These are phyloP conservation scores for Drechslera avenae DNA, from an alignment of 2,329 filamentous ascomycete genomes.

Conservation along the genomic window DNA sequence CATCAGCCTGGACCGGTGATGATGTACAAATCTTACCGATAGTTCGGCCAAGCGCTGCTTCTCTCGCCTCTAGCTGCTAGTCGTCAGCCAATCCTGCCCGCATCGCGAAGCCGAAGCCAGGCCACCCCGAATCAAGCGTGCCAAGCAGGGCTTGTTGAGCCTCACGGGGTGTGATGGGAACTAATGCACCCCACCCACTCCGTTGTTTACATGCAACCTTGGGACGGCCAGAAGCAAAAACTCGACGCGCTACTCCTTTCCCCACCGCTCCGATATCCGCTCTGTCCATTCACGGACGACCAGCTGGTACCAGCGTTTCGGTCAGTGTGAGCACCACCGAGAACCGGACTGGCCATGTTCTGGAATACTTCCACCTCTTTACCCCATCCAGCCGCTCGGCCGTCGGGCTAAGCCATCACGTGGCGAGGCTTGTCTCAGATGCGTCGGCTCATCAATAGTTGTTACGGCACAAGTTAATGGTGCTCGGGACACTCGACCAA, in stretches of 20 bases:
- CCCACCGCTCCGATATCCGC: slow-evolving; percentile 13
- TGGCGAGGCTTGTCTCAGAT: slow-evolving; percentile 1
- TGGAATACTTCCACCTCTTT: slow-evolving; percentile 21
- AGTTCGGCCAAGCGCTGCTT: slow-evolving; percentile 27
- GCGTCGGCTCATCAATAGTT: slow-evolving; percentile 1
- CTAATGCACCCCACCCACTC: slow-evolving; percentile 36
- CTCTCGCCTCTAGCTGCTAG: slow-evolving; percentile 4
- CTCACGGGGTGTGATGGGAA: slow-evolving; percentile 25
- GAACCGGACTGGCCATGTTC: slow-evolving; percentile 15
- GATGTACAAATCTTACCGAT: slow-evolving; percentile 26
- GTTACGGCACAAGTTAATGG: background rate
- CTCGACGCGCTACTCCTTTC: slow-evolving; percentile 16
- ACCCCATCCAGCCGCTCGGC: slow-evolving; percentile 2
- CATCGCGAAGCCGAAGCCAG: slow-evolving; percentile 23
- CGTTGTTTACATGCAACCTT: slow-evolving; percentile 15
- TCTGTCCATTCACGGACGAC: slow-evolving; percentile 12
- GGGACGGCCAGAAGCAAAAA: slow-evolving; percentile 33
- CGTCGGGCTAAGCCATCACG: slow-evolving; percentile 1
- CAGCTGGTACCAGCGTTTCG: slow-evolving; percentile 9
- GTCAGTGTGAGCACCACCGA: slow-evolving; percentile 3
- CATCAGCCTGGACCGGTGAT: slow-evolving; percentile 4
- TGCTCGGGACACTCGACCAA: background rate
- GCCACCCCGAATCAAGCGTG: slow-evolving; percentile 16
- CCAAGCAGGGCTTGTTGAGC: slow-evolving; percentile 34
- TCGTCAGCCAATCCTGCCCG: slow-evolving; percentile 7